Evolutionary conservation across 1,284 basidiomycete genomes (phyloP).

Genomic region (Chalciporus sp.): DNA sequence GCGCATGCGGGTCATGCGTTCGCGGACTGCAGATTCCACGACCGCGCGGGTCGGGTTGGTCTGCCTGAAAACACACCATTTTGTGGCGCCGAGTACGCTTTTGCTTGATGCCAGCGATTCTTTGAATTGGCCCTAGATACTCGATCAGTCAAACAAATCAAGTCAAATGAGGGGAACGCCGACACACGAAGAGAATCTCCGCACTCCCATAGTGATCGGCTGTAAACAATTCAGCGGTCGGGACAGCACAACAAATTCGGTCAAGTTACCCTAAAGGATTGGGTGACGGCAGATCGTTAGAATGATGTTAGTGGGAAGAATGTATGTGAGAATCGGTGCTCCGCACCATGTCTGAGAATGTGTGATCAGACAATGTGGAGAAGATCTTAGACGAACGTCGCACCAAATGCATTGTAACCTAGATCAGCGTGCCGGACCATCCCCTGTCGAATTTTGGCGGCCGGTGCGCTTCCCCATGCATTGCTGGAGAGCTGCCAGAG

Average conservation of each 20-base stretch:
- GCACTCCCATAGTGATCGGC: conserved; percentile 84
- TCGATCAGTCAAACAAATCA: conserved; percentile 12
- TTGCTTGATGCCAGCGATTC: conserved; percentile 43
- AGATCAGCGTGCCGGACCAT: conserved; percentile 65
- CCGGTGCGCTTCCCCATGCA: conserved; percentile 77
- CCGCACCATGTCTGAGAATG: conserved; percentile 56
- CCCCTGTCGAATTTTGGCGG: conserved; percentile 62
- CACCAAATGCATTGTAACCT: conserved; percentile 77
- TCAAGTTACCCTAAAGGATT: conserved; percentile 21
- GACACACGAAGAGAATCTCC: conserved; percentile 73
- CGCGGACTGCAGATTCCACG: conserved; percentile 67
- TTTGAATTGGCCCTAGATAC: conserved; percentile 66
- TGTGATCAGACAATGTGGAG: conserved; percentile 7
- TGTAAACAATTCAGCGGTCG: conserved; percentile 33
- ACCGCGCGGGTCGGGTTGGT: conserved; percentile 53
- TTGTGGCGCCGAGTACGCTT: conserved; percentile 70
- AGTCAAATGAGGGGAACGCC: neutral
- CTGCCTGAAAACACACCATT: conserved; percentile 78
- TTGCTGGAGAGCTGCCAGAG: conserved; percentile 84
- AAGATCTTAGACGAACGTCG: conserved; percentile 9
- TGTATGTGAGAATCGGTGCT: conserved; percentile 4
- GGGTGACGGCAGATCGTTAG: conserved; percentile 2
- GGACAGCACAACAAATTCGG: neutral
- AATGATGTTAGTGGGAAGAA: conserved; percentile 2
- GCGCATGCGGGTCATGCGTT: conserved; percentile 62